Conservation (phyloP, 768 basidiomycete genomes). For the Trametes elegans region DNA sequence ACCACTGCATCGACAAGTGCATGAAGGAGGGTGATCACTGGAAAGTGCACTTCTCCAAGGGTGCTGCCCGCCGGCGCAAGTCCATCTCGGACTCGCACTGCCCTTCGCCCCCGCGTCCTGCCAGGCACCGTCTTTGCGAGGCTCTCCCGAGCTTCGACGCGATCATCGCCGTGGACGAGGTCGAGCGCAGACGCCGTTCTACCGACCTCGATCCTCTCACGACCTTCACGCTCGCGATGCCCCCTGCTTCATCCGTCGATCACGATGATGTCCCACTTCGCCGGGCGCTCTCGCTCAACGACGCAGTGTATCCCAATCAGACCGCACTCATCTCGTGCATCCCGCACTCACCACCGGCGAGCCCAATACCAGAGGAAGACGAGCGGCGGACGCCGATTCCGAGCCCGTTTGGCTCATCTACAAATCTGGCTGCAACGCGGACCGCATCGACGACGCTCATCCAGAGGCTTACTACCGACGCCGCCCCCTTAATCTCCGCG, state of each 20-base stretch:
- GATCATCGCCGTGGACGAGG: slow-evolving; percentile 59
- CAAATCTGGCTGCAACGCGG: slow-evolving; percentile 1
- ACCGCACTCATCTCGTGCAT: neutral
- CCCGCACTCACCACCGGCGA: slow-evolving; percentile 3
- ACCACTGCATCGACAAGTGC: slow-evolving; percentile 54
- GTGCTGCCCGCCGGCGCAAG: slow-evolving; percentile 57
- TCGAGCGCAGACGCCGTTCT: slow-evolving; percentile 54
- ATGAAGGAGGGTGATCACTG: slow-evolving; percentile 54
- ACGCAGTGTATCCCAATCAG: slow-evolving; percentile 3
- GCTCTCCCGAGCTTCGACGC: slow-evolving; percentile 23
- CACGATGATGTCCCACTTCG: slow-evolving; percentile 7
- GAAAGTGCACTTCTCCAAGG: slow-evolving; percentile 62
- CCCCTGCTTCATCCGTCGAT: neutral
- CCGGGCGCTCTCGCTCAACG: slow-evolving; percentile 14
- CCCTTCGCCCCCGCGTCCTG: slow-evolving; percentile 13
- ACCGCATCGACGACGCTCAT: neutral
- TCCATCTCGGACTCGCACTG: slow-evolving; percentile 23
- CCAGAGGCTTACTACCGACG: neutral
- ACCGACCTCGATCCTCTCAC: slow-evolving; percentile 11
- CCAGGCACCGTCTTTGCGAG: slow-evolving; percentile 22
- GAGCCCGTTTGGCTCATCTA: slow-evolving; percentile 9
- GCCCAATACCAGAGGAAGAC: slow-evolving; percentile 29
- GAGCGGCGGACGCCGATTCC: slow-evolving; percentile 26
- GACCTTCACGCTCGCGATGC: neutral
- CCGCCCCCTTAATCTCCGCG: neutral